Percentiles rank a stretch among this genome's conserved stretches.
Evolutionary conservation across 371 early-diverging fungal genomes (phyloP).

Genomic region (Apophysomyces variabilis): DNA sequence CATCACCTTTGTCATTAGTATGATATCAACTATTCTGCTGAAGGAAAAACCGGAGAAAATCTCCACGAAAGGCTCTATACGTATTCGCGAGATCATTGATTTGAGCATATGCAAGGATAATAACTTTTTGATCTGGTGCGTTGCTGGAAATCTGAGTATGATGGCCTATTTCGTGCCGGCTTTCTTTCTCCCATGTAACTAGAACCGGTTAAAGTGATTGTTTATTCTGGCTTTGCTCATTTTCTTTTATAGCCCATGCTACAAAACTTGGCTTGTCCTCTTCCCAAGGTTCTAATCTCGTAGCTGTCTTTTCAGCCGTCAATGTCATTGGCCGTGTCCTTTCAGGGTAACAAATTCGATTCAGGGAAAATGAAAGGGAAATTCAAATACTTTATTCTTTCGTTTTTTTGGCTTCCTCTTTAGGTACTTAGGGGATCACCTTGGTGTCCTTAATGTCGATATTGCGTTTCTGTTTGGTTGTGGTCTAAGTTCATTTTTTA

Average conservation of each 20-base stretch:
- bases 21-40: conserved; percentile 14
- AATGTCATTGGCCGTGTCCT: conserved; percentile 39
- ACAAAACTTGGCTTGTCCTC: conserved; percentile 22
- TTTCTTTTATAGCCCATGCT: conserved; percentile 15
- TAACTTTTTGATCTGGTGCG: conserved; percentile 33
- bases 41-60: conserved; percentile 12
- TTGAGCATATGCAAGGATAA: conserved; percentile 16
- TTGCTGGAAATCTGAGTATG: conserved; percentile 37
- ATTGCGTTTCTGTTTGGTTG: conserved; percentile 48
- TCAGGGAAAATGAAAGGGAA: neutral
- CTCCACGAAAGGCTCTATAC: conserved; percentile 2
- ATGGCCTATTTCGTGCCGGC: conserved; percentile 44
- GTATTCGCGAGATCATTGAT: conserved; percentile 10
- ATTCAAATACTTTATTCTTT: neutral
- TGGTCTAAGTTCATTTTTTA: conserved; percentile 52
- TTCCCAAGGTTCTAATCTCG: conserved; percentile 36
- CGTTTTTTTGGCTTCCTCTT: neutral
- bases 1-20: conserved; percentile 12
- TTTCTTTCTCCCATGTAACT: conserved; percentile 45
- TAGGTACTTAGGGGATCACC: conserved; percentile 41
- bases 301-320: conserved; percentile 37
- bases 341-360: conserved; percentile 29
- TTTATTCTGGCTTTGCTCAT: neutral
- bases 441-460: conserved; percentile 66
- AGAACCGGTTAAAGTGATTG: neutral